Conservation (phyloP, 345 rosid genomes). For the Syzygium aromaticum region DNA sequence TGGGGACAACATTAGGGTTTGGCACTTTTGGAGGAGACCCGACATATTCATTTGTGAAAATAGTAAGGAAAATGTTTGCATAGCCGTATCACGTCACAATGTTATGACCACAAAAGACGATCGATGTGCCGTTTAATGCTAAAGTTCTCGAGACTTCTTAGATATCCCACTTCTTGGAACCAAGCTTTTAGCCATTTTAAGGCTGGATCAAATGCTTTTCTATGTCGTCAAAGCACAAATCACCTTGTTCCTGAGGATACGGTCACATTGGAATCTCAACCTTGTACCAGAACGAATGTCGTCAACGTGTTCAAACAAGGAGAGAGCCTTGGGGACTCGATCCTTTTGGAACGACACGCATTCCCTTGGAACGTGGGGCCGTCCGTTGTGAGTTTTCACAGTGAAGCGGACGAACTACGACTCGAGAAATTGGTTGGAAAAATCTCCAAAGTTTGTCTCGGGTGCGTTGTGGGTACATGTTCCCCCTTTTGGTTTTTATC, state of each 20-base stretch:
- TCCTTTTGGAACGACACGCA: background rate
- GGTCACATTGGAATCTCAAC: background rate
- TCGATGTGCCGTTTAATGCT: background rate
- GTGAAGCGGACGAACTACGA: background rate
- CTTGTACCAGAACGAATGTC: background rate
- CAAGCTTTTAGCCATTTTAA: background rate
- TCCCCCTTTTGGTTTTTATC: too few species aligned
- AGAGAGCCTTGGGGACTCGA: background rate
- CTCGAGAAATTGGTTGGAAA: background rate
- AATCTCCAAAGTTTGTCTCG: too few species aligned
- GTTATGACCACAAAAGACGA: background rate
- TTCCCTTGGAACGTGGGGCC: background rate
- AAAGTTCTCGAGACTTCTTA: background rate
- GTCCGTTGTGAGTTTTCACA: background rate
- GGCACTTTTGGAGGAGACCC: background rate
- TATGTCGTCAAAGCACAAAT: background rate
- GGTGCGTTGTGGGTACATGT: too few species aligned
- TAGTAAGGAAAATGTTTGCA: too few species aligned
- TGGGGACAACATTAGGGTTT: background rate
- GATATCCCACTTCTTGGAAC: background rate
- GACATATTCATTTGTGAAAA: background rate
- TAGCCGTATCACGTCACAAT: background rate
- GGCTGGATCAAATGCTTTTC: background rate
- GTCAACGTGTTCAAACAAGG: background rate
- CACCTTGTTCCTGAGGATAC: background rate